Evolutionary conservation across 2,329 filamentous ascomycete genomes (phyloP), one percentile per base, ranked within the genome.

Genomic region (Tolypocladium capitatum): DNA sequence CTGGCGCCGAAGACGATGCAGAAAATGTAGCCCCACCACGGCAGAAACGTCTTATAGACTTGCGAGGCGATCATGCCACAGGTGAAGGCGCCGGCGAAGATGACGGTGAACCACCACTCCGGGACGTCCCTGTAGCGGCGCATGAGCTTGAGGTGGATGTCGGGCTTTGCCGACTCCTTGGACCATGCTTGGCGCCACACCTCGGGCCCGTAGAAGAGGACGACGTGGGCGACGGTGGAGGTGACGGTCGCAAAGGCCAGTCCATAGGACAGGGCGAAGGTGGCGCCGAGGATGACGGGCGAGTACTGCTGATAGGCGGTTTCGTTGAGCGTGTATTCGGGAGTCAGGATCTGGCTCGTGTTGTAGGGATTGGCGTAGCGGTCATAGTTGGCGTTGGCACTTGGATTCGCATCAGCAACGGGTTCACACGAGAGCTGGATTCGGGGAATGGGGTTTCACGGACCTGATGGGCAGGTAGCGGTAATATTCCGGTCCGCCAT

Each of bases 261-360:
- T 30, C 73, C 75, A 54, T 80, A 81, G 4, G 63, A 65, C 10
- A 80, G 55, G 3, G 70, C 64, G 52, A 78, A 78, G 0, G 73
- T 74, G 1, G 75, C 73, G 0, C 71, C 73, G 27, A 80, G 55
- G 48, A 71, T 70, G 20, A 74, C 61, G 9, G 71, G 73, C 0
- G 71, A 82, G 59, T 83, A 83, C 5, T 63, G 64, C 44, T 69
- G 60, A 59, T 83, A 83, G 18, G 73, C 73, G 2, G 65, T 66
- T 47, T 70, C 65, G 58, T 82, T 71, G 43, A 83, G 70, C 13
- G 69, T 67, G 47, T 67, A 64, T 47, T 77, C 64, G 0, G 66
- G 53, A 34, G 69, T 72, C 20, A 83, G 66, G 38, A 83, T 77
- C 3, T 66, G 66, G 2, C 66, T 64, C 1, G 75, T 74, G 51